phyloP scores from a whole-genome alignment of 495 filamentous ascomycete species.

The Hypoxylon fragiforme region DNA sequence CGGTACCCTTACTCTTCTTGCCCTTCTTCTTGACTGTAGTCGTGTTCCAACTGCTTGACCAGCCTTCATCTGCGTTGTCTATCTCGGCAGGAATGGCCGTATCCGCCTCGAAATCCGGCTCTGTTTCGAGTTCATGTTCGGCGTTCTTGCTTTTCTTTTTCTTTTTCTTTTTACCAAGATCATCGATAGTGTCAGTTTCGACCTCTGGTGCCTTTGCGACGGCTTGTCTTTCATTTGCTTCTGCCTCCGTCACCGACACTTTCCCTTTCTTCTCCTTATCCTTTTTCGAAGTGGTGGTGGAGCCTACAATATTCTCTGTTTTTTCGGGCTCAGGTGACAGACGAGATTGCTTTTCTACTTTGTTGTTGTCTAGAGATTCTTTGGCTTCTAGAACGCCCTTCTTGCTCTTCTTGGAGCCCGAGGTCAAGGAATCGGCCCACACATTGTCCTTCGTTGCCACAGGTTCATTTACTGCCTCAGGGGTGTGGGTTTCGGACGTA shows the following conservation, averaged over 20 bases:
- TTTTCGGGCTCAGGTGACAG: constrained; percentile 15
- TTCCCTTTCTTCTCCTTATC: constrained; percentile 29
- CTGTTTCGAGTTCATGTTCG: constrained; percentile 19
- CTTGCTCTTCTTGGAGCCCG: constrained; percentile 31
- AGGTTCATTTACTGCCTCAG: too few relatives aligned
- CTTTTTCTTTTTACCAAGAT: constrained; percentile 31
- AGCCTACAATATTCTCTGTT: constrained; percentile 28
- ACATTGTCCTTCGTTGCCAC: constrained; percentile 26
- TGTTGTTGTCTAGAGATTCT: too few relatives aligned
- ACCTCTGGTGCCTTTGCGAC: neutral
- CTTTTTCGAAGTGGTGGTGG: constrained; percentile 25
- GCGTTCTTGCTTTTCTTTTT: constrained; percentile 30
- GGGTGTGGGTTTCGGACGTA: too few relatives aligned
- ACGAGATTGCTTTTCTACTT: neutral
- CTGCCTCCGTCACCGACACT: constrained; percentile 15
- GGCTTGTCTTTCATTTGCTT: constrained; percentile 15
- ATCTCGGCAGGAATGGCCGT: constrained; percentile 18
- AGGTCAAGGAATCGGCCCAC: constrained; percentile 34
- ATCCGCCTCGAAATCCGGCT: constrained; percentile 25
- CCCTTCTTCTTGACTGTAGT: constrained; percentile 13
- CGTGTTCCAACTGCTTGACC: constrained; percentile 1
- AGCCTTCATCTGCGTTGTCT: constrained; percentile 7
- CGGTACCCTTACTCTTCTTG: constrained; percentile 24
- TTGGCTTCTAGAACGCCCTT: constrained; percentile 33
- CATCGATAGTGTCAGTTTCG: constrained; percentile 21